Evolutionary conservation across 805 yeast species (phyloP), one percentile per base, ranked within the genome.

Genomic region (Candida silvicultrix): DNA sequence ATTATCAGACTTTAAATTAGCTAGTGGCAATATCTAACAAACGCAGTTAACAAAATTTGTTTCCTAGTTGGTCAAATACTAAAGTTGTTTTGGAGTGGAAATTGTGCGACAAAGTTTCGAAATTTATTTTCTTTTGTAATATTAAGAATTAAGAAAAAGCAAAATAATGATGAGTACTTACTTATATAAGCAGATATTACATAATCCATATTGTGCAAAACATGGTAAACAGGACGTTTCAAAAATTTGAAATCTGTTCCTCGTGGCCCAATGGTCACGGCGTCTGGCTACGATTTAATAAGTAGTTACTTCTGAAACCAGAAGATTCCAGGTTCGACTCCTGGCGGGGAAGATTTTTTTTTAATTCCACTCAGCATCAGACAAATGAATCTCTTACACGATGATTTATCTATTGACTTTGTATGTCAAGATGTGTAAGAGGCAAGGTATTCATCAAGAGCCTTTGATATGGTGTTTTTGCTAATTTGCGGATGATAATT

Each of bases 231-330:
- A 28, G 14, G 18, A n/a, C 16, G n/a, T 5, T 15, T 31, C 5
- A 15, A 6, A 7, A 14, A 31, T 15, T 16, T n/a, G n/a, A 52
- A 43, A 56, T 59, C 70, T 69, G 73, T 77, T 77, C 82, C 81
- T 77, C 81, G 79, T 77, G 82, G 81, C 82, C 82, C 80, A 77
- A 77, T 77, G 82, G 82, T 77, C 80, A 77, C 77, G 82, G 81
- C 81, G 81, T 77, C 80, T 75, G 82, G 81, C 81, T 77, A 77
- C 81, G 81, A 73, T 69, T 63, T 59, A 53, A 54, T 31, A 31
- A 18, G 39, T 42, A 42, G 44, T 42, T 42, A 42, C 44, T 42
- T 42, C 44, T 42, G 44, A 35, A 35, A 42, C 44, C 44, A 42
- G 44, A 42, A 42, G 44, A 42, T 42, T 42, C 44, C 44, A 42